A percentile compares a stretch with the other conserved stretches of the same genome.
Conservation (phyloP, 108 stramenopile genomes). For the Cyclostephanos tholiformis region DNA sequence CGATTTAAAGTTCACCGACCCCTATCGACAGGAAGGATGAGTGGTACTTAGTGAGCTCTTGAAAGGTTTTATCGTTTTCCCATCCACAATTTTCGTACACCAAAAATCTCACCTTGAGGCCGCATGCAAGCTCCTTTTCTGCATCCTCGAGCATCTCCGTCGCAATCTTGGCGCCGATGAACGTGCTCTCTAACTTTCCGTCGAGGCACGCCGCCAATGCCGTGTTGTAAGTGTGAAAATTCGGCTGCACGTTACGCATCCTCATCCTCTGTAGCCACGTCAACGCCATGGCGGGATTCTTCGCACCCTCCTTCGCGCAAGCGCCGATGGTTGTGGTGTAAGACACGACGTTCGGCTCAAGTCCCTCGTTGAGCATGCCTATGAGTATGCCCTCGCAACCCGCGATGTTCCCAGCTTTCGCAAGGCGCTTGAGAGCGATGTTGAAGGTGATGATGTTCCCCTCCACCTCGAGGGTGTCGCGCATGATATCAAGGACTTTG, state of each 20-base stretch:
- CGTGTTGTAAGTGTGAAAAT: constrained; percentile 86
- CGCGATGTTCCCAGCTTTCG: constrained; percentile 68
- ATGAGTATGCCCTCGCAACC: constrained; percentile 88
- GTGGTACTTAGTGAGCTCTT: not conserved
- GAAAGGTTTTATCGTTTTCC: not conserved
- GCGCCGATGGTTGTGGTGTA: constrained; percentile 91
- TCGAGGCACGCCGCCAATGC: constrained; percentile 85
- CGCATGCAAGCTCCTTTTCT: constrained; percentile 57
- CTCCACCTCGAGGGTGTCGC: constrained; percentile 77
- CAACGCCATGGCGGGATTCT: constrained; percentile 65
- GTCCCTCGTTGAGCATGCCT: constrained; percentile 79
- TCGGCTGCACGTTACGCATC: constrained; percentile 73
- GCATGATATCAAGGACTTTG: constrained; percentile 82
- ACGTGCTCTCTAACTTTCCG: constrained; percentile 74
- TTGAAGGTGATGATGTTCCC: constrained; percentile 91
- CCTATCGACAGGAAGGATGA: constrained; percentile 1
- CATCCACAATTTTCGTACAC: not conserved
- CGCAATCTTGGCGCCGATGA: constrained; percentile 71
- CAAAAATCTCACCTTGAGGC: constrained; percentile 29
- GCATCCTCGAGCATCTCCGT: constrained; percentile 75
- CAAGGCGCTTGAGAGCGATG: constrained; percentile 89
- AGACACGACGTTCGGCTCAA: constrained; percentile 86
- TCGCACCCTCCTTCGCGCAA: constrained; percentile 63
- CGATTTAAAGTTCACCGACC: constrained; percentile 63
- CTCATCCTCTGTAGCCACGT: constrained; percentile 87